Percentiles rank a stretch among this genome's conserved stretches.
Conservation (phyloP, 83 land plant species). For the Picea abies region DNA sequence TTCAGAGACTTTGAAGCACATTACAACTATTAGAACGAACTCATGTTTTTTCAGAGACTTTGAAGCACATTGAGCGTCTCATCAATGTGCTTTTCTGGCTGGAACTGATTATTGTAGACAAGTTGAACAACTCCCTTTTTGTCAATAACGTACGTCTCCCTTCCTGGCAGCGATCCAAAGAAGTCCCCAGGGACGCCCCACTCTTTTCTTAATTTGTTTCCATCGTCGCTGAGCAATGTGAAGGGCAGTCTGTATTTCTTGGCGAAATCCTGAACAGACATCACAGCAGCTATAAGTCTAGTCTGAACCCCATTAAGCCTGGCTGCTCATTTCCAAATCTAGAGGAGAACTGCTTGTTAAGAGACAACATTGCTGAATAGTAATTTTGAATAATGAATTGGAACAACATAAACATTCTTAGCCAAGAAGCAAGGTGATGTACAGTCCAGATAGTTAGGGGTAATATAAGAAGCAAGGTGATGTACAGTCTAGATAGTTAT, state of each 20-base stretch:
- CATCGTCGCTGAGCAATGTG: conserved; percentile 91
- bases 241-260: conserved; percentile 90
- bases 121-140: conserved; percentile 88
- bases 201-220: conserved; percentile 83
- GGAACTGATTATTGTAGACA: conserved; percentile 95
- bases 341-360: too few species aligned
- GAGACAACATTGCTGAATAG: too few species aligned
- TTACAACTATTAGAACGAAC: conserved; percentile 2
- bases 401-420: too few species aligned
- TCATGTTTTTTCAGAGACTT: conserved; percentile 37
- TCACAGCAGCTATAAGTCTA: neutral
- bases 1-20: conserved; percentile 64
- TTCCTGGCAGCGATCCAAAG: conserved; percentile 92
- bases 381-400: too few species aligned
- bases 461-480: too few species aligned
- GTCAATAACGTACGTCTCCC: conserved; percentile 80
- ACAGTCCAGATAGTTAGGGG: too few species aligned
- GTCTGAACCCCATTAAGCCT: too few species aligned
- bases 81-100: conserved; percentile 95
- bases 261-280: conserved; percentile 71
- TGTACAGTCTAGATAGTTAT: too few species aligned
- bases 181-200: conserved; percentile 97
- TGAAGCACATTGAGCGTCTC: conserved; percentile 91
- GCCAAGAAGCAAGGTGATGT: too few species aligned
- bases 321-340: too few species aligned